Conservation (phyloP, 148 eudicot species). For the Pouteria glomerata region DNA sequence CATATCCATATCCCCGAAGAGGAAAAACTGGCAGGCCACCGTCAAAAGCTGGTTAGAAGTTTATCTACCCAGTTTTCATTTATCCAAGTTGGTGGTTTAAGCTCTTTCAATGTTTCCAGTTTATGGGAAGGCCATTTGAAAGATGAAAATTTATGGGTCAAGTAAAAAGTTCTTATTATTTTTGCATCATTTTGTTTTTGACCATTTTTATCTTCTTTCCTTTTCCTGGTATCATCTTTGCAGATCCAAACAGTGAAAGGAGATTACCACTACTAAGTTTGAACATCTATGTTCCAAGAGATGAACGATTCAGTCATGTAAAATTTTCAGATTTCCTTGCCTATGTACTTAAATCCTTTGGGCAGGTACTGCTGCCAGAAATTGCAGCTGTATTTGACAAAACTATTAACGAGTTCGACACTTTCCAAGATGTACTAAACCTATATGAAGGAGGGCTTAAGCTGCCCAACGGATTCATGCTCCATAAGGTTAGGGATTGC, state of each 20-base stretch:
- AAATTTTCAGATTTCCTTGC: conserved; percentile 82
- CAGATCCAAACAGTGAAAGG: conserved; percentile 70
- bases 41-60: conserved; percentile 50
- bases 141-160: no score
- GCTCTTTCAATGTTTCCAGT: no score
- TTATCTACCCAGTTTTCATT: background rate
- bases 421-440: conserved; percentile 53
- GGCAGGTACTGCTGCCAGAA: conserved; percentile 57
- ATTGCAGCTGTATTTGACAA: conserved; percentile 51
- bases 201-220: background rate
- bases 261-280: conserved; percentile 60
- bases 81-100: background rate
- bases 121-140: no score
- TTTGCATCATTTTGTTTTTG: background rate
- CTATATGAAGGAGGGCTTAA: conserved; percentile 56
- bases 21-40: conserved; percentile 70
- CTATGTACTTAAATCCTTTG: conserved; percentile 62
- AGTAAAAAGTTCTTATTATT: background rate
- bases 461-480: conserved; percentile 32
- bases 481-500: conserved; percentile 35
- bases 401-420: conserved; percentile 68
- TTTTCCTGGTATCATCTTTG: background rate
- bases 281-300: conserved; percentile 80
- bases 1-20: conserved; percentile 81
- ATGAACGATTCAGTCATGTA: conserved; percentile 64